Percentiles rank a stretch among this genome's conserved stretches.
These are phyloP conservation scores for Russula dissimulans DNA, from an alignment of 768 basidiomycete genomes.

Conservation along the genomic window DNA sequence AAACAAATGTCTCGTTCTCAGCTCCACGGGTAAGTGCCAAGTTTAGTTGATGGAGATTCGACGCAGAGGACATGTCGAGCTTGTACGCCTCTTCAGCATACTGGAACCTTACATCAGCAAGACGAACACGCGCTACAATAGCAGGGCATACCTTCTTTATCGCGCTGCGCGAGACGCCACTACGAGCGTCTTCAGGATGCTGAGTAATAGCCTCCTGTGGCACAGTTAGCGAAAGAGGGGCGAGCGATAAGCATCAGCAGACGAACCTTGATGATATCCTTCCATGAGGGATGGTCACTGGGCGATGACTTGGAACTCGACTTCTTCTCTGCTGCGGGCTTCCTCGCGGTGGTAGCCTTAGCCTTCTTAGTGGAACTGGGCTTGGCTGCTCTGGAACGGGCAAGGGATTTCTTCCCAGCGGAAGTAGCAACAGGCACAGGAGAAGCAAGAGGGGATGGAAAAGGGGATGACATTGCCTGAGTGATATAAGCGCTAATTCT, in stretches of 20 bases:
- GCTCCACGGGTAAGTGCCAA: slow-evolving; percentile 46
- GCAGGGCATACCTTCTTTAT: slow-evolving; percentile 48
- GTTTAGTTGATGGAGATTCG: slow-evolving; percentile 40
- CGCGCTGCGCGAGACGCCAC: slow-evolving; percentile 64
- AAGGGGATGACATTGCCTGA: slow-evolving; percentile 15
- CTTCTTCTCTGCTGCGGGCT: slow-evolving; percentile 17
- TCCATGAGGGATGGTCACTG: slow-evolving; percentile 29
- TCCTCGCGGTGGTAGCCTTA: slow-evolving; percentile 13
- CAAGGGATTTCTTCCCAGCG: slow-evolving; percentile 5
- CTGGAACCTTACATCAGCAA: slow-evolving; percentile 22
- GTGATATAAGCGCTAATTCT: not conserved
- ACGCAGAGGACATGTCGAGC: slow-evolving; percentile 35
- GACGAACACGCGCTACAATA: not conserved
- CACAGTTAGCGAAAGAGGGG: not conserved
- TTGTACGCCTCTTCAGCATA: slow-evolving; percentile 49
- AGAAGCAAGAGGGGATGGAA: slow-evolving; percentile 15
- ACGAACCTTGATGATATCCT: slow-evolving; percentile 32
- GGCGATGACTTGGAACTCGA: slow-evolving; percentile 13
- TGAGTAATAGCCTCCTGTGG: slow-evolving; percentile 62
- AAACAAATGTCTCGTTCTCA: slow-evolving; percentile 41
- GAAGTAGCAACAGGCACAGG: not conserved
- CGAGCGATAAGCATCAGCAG: not conserved
- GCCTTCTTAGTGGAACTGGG: slow-evolving; percentile 15
- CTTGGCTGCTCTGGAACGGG: slow-evolving; percentile 14
- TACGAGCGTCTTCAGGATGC: slow-evolving; percentile 54